Conservation (phyloP, 257 asterid genomes). For the Linaria vulgaris region DNA sequence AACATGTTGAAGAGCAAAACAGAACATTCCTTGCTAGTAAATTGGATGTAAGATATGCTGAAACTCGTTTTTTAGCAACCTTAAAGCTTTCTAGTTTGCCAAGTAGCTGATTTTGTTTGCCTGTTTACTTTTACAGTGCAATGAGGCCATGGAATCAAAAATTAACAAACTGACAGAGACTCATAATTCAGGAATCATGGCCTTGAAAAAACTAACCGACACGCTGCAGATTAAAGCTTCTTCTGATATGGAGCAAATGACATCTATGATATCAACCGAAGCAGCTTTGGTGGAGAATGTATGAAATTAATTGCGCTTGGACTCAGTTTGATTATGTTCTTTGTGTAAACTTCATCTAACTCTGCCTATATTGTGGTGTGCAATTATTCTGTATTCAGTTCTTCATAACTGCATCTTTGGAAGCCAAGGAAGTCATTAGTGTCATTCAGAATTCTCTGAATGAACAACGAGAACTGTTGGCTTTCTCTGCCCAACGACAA, state of each 20-base stretch:
- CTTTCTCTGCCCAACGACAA: slow-evolving; percentile 62
- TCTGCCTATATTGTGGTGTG: not conserved
- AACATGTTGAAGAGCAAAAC: slow-evolving; percentile 48
- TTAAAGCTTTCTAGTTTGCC: slow-evolving; percentile 11
- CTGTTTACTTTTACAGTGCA: slow-evolving; percentile 41
- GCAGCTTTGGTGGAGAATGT: slow-evolving; percentile 61
- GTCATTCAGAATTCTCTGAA: slow-evolving; percentile 53
- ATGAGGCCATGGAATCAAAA: slow-evolving; percentile 60
- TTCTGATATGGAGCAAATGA: slow-evolving; percentile 56
- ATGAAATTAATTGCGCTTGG: slow-evolving; percentile 21
- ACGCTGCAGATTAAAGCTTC: slow-evolving; percentile 52
- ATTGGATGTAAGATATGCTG: slow-evolving; percentile 47
- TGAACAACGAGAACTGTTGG: slow-evolving; percentile 56
- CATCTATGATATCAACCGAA: slow-evolving; percentile 46
- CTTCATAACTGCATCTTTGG: slow-evolving; percentile 46
- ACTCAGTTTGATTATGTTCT: not conserved
- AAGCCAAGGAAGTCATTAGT: slow-evolving; percentile 58
- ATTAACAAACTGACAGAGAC: slow-evolving; percentile 54
- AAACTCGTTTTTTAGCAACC: not conserved
- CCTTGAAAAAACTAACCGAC: slow-evolving; percentile 42
- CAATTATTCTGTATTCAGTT: slow-evolving; percentile 38
- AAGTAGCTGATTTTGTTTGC: slow-evolving; percentile 24
- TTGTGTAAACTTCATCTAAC: not conserved
- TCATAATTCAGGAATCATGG: slow-evolving; percentile 47
- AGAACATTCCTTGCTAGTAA: slow-evolving; percentile 57